Base-by-base conservation (phyloP, 345 rosid genomes). In the Gynandropsis gynandra region DNA sequence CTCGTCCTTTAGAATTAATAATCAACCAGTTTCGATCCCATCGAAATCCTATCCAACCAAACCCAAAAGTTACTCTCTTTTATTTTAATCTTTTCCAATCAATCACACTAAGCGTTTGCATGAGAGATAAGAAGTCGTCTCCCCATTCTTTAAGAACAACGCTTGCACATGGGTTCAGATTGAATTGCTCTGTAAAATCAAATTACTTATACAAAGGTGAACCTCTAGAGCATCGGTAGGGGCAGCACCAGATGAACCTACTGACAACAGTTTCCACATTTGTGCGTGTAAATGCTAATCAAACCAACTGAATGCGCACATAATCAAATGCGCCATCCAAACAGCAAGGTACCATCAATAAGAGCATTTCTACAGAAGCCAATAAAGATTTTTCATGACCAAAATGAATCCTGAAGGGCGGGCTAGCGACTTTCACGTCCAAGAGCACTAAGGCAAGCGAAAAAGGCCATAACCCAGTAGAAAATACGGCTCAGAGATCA, bases 1-100 rank as follows among this genome's bases (percentile, higher is more conserved):
- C 94, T 66, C 89, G 63, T 50, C 95, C 87, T 75, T 69, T 78
- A 41, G 62, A 53, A 61, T 89, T 80, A 52, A 86, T 87, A 53
- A 83, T 56, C 29, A 24, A 24, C 29, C 29, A 24, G 29, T 24
- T 24, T 5, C 29, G 29, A 53, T 83, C 93, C 93, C 87, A 83
- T 29, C 70, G 76, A 40, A 80, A 86, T 58, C 97, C 97, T 85
- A 67, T 29, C 20, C 14, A 46, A 47, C 46, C 66, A 59, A 50
- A 24, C 38, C 31, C 27, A 14, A 40, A 24, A 7, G 15, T 5
- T 16, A 12, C 53, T 13, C 19, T 10, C 10, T 9, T 18, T 32
- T 15, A 11, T 9, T 41, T n/a, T n/a, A n/a, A n/a, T 10, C 43
- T 4, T 58, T 16, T 5, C 4, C 18, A 61, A 13, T 9, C 35